Base-by-base conservation (phyloP, 495 filamentous ascomycete genomes). In the Gamarada debralockiae region DNA sequence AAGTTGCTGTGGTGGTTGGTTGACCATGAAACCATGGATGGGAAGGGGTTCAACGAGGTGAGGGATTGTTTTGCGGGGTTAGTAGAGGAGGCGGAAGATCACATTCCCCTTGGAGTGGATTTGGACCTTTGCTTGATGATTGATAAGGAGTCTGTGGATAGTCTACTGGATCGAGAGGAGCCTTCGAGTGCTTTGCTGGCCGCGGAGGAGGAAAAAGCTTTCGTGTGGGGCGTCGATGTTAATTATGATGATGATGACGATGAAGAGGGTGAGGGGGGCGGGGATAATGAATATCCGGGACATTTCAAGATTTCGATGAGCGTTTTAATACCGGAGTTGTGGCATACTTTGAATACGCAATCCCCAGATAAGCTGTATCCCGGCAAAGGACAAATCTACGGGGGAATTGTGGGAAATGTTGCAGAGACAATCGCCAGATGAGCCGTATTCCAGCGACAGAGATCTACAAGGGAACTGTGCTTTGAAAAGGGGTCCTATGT, bases 341-440 rank as follows among this genome's bases (percentile, higher is more conserved):
- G 36, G 36, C 36, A 39, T 4, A 39, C 36, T 5, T 39, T 39
- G 36, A 18, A 39, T 14, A 5, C 36, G 13, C 36, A 39, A 39
- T 39, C 36, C 3, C 36, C 36, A 39, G 36, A 39, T 39, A 39
- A 39, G 36, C 36, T 39, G 36, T 39, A 39, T 39, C 36, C 36
- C 3, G 36, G 36, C 36, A 4, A 39, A 39, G 36, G 36, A n/a
- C n/a, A n/a, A n/a, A n/a, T n/a, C n/a, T n/a, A n/a, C n/a, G n/a
- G n/a, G n/a, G n/a, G n/a, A n/a, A n/a, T n/a, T n/a, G n/a, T n/a
- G n/a, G n/a, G n/a, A n/a, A n/a, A n/a, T n/a, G n/a, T n/a, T n/a
- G n/a, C n/a, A n/a, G n/a, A n/a, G n/a, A n/a, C n/a, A n/a, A n/a
- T n/a, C n/a, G n/a, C n/a, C n/a, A n/a, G n/a, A n/a, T n/a, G n/a